Evolutionary conservation across 208 protist species (phyloP).

Genomic region (Crithidia sp.): DNA sequence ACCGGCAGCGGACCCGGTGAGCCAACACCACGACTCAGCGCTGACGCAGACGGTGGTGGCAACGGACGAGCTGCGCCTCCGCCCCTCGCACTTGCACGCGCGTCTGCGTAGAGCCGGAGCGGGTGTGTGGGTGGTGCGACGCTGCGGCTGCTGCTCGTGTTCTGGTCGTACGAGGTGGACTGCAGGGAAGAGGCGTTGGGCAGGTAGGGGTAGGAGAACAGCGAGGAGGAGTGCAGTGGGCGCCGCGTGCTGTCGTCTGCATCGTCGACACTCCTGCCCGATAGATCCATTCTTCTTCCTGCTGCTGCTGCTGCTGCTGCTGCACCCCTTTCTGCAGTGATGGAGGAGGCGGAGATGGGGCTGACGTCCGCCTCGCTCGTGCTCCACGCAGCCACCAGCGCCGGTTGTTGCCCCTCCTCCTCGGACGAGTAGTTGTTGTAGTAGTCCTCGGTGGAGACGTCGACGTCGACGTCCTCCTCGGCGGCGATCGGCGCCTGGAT

Average conservation of each 20-base stretch:
- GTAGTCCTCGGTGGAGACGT: background rate
- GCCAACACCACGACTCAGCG: no score
- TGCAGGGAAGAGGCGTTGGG: background rate
- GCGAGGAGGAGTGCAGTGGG: background rate
- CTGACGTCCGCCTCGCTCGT: constrained; percentile 21
- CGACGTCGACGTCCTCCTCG: background rate
- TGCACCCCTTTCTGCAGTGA: background rate
- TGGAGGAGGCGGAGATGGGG: constrained; percentile 19
- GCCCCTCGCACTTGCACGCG: background rate
- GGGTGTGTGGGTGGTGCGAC: background rate
- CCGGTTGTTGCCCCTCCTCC: background rate
- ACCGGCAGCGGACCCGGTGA: constrained; percentile 2
- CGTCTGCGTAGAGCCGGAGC: constrained; percentile 5
- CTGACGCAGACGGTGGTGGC: background rate
- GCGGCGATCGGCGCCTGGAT: background rate
- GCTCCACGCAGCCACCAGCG: constrained; percentile 29
- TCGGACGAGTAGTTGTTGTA: background rate
- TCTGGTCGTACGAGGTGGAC: background rate
- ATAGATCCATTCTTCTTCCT: background rate
- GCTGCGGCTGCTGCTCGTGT: background rate
- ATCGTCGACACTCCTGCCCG: background rate
- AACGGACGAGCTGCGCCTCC: background rate
- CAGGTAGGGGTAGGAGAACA: constrained; percentile 13
- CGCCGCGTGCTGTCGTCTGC: background rate
- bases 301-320: no score